Evolutionary conservation across 225 moss, liverwort and hornwort genomes (phyloP).

Genomic region (Polytrichum commune): DNA sequence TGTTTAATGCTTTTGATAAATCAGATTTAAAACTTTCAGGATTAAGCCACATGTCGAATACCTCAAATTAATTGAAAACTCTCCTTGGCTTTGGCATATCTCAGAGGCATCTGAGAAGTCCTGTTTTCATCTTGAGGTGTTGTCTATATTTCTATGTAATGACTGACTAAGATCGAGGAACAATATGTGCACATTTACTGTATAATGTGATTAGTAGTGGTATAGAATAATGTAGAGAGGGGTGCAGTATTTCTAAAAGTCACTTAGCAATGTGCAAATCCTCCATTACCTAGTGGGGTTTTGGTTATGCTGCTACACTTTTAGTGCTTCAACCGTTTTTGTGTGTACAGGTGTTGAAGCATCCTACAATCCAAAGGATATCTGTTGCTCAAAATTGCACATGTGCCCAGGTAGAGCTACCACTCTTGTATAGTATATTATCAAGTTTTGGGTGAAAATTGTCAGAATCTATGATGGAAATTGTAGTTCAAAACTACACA

Average conservation of each 20-base stretch:
- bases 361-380: slow-evolving; percentile 28
- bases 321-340: no score
- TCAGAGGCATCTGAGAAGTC: neutral
- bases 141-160: neutral
- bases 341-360: slow-evolving; percentile 32
- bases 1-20: neutral
- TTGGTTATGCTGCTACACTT: neutral
- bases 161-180: neutral
- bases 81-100: neutral
- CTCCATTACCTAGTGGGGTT: neutral
- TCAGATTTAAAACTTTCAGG: neutral
- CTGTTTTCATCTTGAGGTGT: neutral
- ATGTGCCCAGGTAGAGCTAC: slow-evolving; percentile 31
- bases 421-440: neutral
- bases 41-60: neutral
- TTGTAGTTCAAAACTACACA: no score
- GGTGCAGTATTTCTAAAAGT: neutral
- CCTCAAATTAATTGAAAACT: neutral
- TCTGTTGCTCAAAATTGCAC: slow-evolving; percentile 39
- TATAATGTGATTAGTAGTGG: neutral
- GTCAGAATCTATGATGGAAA: no score
- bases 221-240: neutral
- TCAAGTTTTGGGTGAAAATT: no score
- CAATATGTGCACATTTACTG: no score
- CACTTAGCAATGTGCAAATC: neutral